These are phyloP conservation scores for Nitzschia sp. DNA, from an alignment of 108 stramenopile genomes.

Conservation along the genomic window DNA sequence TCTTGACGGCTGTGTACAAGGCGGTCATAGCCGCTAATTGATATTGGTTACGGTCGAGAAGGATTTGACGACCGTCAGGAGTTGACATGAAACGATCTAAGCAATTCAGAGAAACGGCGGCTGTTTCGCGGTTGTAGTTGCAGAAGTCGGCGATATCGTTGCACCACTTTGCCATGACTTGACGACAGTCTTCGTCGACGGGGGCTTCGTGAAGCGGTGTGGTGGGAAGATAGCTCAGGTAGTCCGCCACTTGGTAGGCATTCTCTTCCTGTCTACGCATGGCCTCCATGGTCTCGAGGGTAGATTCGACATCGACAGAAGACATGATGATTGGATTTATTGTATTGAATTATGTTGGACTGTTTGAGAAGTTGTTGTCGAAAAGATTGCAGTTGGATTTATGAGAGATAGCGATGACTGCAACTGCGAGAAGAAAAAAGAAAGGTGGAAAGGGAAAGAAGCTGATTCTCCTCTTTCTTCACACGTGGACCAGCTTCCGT, in stretches of 20 bases:
- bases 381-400: neutral
- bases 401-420: neutral
- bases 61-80: slow-evolving; percentile 31
- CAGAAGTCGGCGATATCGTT: slow-evolving; percentile 59
- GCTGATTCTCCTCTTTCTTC: too few species aligned
- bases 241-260: slow-evolving; percentile 30
- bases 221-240: slow-evolving; percentile 17
- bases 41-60: slow-evolving; percentile 48
- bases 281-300: slow-evolving; percentile 26
- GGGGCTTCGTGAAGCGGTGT: slow-evolving; percentile 17
- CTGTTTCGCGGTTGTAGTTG: slow-evolving; percentile 52
- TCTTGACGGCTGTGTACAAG: slow-evolving; percentile 64
- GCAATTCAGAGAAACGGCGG: slow-evolving; percentile 56
- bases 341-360: too few species aligned
- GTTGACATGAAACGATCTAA: slow-evolving; percentile 68
- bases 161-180: slow-evolving; percentile 63
- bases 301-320: slow-evolving; percentile 1
- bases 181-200: slow-evolving; percentile 35
- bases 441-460: too few species aligned
- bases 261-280: slow-evolving; percentile 38
- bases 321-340: neutral
- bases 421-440: neutral
- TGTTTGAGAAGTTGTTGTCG: too few species aligned
- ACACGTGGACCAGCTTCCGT: too few species aligned
- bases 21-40: slow-evolving; percentile 63